Conservation (phyloP, 108 stramenopile species). For the Hondaea fermentalgiana region DNA sequence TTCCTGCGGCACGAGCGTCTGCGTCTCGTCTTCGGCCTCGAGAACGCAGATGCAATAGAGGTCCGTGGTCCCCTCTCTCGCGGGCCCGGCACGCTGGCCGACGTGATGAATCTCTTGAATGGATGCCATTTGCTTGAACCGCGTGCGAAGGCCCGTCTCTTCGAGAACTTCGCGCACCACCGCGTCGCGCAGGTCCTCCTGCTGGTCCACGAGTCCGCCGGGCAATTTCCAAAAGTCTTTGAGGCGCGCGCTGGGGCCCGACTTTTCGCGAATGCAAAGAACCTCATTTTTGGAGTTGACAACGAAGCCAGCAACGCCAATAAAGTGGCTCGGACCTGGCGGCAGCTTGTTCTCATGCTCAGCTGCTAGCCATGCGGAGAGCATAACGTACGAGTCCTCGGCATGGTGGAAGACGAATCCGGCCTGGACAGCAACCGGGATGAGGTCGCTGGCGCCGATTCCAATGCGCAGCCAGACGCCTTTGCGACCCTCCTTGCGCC, state of each 20-base stretch:
- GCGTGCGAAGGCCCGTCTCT: conserved; percentile 68
- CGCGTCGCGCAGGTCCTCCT: conserved; percentile 65
- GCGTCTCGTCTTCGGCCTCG: background rate
- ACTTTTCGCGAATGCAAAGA: conserved; percentile 14
- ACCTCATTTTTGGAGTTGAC: conserved; percentile 6
- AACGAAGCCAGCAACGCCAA: conserved; percentile 27
- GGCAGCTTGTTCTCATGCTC: conserved; percentile 17
- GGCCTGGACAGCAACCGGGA: background rate
- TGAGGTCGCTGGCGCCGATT: background rate
- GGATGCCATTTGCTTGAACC: conserved; percentile 29
- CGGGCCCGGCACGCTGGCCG: background rate
- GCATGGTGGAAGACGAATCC: conserved; percentile 35
- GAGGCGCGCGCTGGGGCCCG: conserved; percentile 3
- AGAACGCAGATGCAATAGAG: conserved; percentile 14
- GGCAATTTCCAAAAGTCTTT: conserved; percentile 67
- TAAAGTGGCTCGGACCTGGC: background rate
- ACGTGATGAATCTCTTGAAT: background rate
- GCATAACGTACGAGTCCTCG: background rate
- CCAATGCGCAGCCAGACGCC: background rate
- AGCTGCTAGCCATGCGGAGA: conserved; percentile 15
- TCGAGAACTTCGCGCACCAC: conserved; percentile 71
- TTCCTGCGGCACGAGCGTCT: background rate
- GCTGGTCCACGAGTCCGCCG: conserved; percentile 65
- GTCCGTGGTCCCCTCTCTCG: background rate
- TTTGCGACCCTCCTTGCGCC: background rate